A percentile compares a stretch with the other conserved stretches of the same genome.
phyloP scores from a whole-genome alignment of 208 protist genomes.

The Acanthamoeba lenticulata region DNA sequence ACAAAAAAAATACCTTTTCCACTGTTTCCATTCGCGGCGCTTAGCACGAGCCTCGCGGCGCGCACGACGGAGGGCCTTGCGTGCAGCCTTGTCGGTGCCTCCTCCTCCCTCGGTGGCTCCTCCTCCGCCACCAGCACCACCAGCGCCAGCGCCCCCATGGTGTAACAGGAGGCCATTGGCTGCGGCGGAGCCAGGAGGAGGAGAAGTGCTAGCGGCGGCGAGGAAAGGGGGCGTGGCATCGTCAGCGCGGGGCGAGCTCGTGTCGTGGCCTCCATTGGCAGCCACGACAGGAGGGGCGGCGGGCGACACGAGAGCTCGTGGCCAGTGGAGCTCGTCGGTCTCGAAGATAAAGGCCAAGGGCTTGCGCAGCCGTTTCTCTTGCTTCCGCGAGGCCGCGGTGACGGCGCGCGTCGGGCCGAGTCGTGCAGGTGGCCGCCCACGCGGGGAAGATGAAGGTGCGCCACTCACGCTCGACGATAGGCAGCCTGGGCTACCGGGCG shows the following conservation, averaged over 20 bases:
- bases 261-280: not conserved
- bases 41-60: not conserved
- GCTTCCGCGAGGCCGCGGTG: not conserved
- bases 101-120: not conserved
- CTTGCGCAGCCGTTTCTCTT: not conserved
- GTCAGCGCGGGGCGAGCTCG: not conserved
- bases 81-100: not conserved
- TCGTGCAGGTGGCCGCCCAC: not conserved
- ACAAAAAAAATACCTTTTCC: not conserved
- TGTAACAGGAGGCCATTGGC: too few relatives aligned
- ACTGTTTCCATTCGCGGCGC: conserved; percentile 29
- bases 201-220: too few relatives aligned
- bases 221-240: not conserved
- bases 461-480: too few relatives aligned
- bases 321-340: too few relatives aligned
- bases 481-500: too few relatives aligned
- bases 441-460: not conserved
- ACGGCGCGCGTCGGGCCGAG: not conserved
- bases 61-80: not conserved
- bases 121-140: not conserved
- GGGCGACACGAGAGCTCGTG: too few relatives aligned
- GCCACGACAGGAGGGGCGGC: too few relatives aligned
- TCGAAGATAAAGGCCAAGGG: not conserved
- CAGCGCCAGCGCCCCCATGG: too few relatives aligned
- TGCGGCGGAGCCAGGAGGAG: too few relatives aligned